Conservation (phyloP, 2,329 filamentous ascomycete species). For the Aspergillus sp. region DNA sequence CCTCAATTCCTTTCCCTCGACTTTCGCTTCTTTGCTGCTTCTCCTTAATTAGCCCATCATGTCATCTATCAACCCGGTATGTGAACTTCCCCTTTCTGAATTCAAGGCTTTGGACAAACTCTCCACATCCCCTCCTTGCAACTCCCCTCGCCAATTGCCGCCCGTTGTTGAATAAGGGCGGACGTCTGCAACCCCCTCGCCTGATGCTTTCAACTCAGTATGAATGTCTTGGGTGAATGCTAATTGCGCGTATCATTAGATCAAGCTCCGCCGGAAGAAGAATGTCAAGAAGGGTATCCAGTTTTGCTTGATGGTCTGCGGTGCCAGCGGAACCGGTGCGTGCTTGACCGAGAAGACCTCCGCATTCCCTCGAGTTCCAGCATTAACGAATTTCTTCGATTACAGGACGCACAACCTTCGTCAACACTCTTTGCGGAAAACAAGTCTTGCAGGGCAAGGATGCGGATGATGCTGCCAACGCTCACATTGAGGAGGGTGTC, state of each 20-base stretch:
- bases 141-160: conserved; percentile 27
- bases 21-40: conserved; percentile 24
- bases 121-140: conserved; percentile 21
- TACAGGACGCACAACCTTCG: conserved; percentile 92
- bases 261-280: conserved; percentile 99
- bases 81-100: conserved; percentile 38
- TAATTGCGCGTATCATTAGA: conserved; percentile 52
- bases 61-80: conserved; percentile 60
- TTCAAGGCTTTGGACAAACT: conserved; percentile 24
- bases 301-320: conserved; percentile 99
- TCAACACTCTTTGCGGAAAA: conserved; percentile 98
- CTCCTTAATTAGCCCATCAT: conserved; percentile 46
- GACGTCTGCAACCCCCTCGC: neutral
- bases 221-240: conserved; percentile 13
- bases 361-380: conserved; percentile 12
- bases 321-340: conserved; percentile 96
- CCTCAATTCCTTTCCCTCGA: conserved; percentile 23
- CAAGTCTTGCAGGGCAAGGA: conserved; percentile 90
- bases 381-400: conserved; percentile 20
- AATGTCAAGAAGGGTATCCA: conserved; percentile 99
- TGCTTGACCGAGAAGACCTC: conserved; percentile 9
- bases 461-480: conserved; percentile 83
- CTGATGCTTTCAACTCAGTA: conserved; percentile 3
- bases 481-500: conserved; percentile 93
- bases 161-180: conserved; percentile 4